Evolutionary conservation across 768 basidiomycete species (phyloP).

Genomic region (Rossbeevera mucosa): DNA sequence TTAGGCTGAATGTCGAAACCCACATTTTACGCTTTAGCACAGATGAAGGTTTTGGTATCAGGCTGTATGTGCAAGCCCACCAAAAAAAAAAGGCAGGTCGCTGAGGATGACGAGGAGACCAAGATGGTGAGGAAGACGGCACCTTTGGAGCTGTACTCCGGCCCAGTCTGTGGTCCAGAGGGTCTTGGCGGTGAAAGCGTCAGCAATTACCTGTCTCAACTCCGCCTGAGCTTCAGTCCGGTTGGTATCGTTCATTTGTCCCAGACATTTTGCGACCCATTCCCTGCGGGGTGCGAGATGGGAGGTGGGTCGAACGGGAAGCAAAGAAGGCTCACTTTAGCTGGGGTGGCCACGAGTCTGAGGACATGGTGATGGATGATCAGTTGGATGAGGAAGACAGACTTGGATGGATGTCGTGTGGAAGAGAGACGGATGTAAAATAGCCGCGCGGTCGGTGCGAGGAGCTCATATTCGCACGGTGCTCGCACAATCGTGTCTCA

Average conservation of each 20-base stretch:
- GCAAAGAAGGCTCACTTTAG: slow-evolving; percentile 52
- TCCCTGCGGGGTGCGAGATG: slow-evolving; percentile 50
- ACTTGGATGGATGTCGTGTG: not conserved
- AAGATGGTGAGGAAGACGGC: slow-evolving; percentile 1
- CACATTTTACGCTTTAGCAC: slow-evolving; percentile 71
- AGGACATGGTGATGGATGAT: slow-evolving; percentile 47
- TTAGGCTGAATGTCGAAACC: slow-evolving; percentile 18
- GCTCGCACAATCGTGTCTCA: slow-evolving; percentile 9
- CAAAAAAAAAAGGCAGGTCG: slow-evolving; percentile 10
- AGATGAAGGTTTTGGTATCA: slow-evolving; percentile 56
- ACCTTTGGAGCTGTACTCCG: slow-evolving; percentile 85
- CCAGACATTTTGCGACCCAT: slow-evolving; percentile 92
- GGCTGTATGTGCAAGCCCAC: slow-evolving; percentile 33
- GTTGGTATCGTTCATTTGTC: slow-evolving; percentile 87
- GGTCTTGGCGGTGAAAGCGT: slow-evolving; percentile 78
- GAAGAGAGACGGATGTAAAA: slow-evolving; percentile 11
- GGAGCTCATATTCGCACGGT: slow-evolving; percentile 20
- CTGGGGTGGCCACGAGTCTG: slow-evolving; percentile 77
- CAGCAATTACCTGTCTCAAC: slow-evolving; percentile 94
- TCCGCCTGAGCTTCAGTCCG: slow-evolving; percentile 86
- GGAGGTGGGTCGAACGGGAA: not conserved
- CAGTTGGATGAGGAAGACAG: not conserved
- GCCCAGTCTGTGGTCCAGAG: slow-evolving; percentile 96
- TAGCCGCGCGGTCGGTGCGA: not conserved
- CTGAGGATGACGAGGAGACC: slow-evolving; percentile 13